These are phyloP conservation scores for Trypanosoma rangeli DNA, from an alignment of 208 protist species.

Conservation along the genomic window DNA sequence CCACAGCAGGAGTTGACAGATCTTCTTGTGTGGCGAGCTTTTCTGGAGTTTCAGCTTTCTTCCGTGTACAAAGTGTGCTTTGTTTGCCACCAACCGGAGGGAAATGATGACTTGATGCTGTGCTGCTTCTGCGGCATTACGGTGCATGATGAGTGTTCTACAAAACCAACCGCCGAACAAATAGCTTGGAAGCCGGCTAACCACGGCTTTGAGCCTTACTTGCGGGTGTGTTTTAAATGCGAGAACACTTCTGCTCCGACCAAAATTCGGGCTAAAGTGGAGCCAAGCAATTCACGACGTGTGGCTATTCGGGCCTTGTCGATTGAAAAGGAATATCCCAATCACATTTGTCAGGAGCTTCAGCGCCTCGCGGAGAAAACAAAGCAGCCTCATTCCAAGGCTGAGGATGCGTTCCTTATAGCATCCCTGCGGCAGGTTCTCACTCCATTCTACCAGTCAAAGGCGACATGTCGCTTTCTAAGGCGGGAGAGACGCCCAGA, in stretches of 20 bases:
- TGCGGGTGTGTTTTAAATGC: slow-evolving; percentile 66
- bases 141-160: slow-evolving; percentile 62
- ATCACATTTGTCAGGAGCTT: slow-evolving; percentile 12
- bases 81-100: slow-evolving; percentile 59
- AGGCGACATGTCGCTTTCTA: slow-evolving; percentile 41
- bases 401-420: slow-evolving; percentile 32
- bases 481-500: slow-evolving; percentile 36
- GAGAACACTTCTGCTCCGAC: slow-evolving; percentile 23
- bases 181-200: slow-evolving; percentile 73
- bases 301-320: slow-evolving; percentile 43
- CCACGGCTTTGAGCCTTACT: slow-evolving; percentile 32
- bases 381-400: slow-evolving; percentile 7
- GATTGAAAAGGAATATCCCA: slow-evolving; percentile 54
- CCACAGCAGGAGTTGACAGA: slow-evolving; percentile 41
- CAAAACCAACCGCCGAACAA: slow-evolving; percentile 37
- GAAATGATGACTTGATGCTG: slow-evolving; percentile 65
- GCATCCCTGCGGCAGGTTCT: slow-evolving; percentile 29
- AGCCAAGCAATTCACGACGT: slow-evolving; percentile 43
- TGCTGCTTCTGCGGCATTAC: slow-evolving; percentile 77
- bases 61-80: slow-evolving; percentile 71
- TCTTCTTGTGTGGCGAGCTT: slow-evolving; percentile 59
- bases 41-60: slow-evolving; percentile 58
- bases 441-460: slow-evolving; percentile 58
- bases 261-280: neutral
- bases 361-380: slow-evolving; percentile 1